These are phyloP conservation scores for Aureobasidium sp. DNA, from an alignment of 2,329 filamentous ascomycete species.

Conservation along the genomic window DNA sequence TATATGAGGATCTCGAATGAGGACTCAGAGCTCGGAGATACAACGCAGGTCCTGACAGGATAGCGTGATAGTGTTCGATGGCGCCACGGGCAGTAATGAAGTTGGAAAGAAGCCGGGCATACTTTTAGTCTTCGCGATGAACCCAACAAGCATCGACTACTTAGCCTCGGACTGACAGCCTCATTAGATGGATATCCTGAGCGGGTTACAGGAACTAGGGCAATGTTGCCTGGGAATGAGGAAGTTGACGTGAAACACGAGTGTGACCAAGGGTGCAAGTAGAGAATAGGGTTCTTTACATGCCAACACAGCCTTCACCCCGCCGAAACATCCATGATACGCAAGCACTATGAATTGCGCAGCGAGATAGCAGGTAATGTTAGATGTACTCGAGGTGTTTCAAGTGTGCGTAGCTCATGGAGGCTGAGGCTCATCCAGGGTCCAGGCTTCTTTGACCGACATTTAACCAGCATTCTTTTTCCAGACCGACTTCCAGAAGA, in stretches of 20 bases:
- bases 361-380: neutral
- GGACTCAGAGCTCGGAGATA: no score
- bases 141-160: no score
- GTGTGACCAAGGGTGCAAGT: no score
- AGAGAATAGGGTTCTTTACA: neutral
- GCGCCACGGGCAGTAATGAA: neutral
- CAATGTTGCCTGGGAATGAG: neutral
- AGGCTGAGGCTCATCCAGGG: neutral
- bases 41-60: no score
- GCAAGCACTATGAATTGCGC: neutral
- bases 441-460: neutral
- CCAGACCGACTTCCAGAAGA: neutral
- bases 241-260: neutral
- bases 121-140: no score
- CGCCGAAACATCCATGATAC: neutral
- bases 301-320: neutral
- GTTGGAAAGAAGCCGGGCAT: neutral
- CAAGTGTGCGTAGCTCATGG: neutral
- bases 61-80: no score
- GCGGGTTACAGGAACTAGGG: neutral
- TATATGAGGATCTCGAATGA: no score
- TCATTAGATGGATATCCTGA: neutral
- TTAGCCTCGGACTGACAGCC: no score
- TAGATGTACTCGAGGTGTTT: neutral
- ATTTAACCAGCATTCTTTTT: neutral